Evolutionary conservation across 495 filamentous ascomycete species (phyloP).

Genomic region (Thermothielavioides terrestris): DNA sequence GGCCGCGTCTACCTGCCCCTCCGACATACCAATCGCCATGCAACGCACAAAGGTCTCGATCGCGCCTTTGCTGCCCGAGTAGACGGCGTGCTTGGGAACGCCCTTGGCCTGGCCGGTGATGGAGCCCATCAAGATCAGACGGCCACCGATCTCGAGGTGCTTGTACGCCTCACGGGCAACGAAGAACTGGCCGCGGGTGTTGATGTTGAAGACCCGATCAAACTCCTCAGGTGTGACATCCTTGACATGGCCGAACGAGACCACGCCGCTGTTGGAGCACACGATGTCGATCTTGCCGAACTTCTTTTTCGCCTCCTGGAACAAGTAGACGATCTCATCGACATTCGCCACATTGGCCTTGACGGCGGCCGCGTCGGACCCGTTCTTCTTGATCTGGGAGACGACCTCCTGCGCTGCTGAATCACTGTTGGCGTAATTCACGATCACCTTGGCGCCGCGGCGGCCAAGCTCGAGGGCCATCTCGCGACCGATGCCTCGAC

Average conservation of each 20-base stretch:
- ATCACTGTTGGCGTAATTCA: conserved; percentile 67
- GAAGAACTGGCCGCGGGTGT: conserved; percentile 76
- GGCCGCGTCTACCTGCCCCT: not conserved
- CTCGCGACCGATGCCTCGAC: conserved; percentile 66
- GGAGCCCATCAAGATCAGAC: conserved; percentile 55
- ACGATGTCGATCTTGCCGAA: conserved; percentile 66
- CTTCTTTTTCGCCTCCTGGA: conserved; percentile 48
- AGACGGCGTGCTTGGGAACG: conserved; percentile 56
- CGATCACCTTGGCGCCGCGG: conserved; percentile 63
- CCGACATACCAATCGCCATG: conserved; percentile 25
- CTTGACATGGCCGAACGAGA: conserved; percentile 52
- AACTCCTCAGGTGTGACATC: conserved; percentile 70
- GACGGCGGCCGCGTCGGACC: conserved; percentile 54
- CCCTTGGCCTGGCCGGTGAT: conserved; percentile 56
- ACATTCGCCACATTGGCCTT: conserved; percentile 71
- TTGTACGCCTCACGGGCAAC: conserved; percentile 61
- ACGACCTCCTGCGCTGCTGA: conserved; percentile 54
- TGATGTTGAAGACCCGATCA: conserved; percentile 70
- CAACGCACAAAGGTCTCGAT: conserved; percentile 31
- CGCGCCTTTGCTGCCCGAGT: conserved; percentile 34
- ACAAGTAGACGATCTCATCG: conserved; percentile 44
- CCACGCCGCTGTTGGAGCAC: conserved; percentile 58
- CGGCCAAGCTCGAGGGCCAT: conserved; percentile 71
- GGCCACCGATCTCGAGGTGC: conserved; percentile 51
- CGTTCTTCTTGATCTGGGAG: conserved; percentile 47